These are phyloP conservation scores for Corylus avellana DNA, from an alignment of 306 rosid genomes.

Conservation along the genomic window DNA sequence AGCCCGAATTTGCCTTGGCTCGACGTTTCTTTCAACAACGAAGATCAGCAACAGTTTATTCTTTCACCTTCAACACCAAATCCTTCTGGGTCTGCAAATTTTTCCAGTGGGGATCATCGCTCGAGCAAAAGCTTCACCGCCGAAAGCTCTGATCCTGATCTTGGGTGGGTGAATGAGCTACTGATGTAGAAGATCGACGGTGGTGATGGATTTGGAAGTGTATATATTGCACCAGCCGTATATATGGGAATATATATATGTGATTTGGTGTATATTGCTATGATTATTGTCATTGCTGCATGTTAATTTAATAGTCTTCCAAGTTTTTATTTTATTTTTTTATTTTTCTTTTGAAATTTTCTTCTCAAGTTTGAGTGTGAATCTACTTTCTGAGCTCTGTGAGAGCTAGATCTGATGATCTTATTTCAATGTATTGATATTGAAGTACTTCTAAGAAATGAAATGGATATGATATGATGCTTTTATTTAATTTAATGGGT, in stretches of 20 bases:
- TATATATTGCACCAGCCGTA: constrained; percentile 45
- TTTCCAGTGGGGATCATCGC: constrained; percentile 12
- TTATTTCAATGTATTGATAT: not conserved
- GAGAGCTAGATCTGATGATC: constrained; percentile 1
- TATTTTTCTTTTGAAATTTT: constrained; percentile 15
- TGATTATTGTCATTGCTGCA: not conserved
- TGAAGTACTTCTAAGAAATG: not conserved
- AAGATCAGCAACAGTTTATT: constrained; percentile 49
- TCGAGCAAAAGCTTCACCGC: constrained; percentile 11
- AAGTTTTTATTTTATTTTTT: constrained; percentile 32
- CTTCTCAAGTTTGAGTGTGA: not conserved
- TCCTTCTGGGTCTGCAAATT: constrained; percentile 26
- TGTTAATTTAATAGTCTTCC: constrained; percentile 12
- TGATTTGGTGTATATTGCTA: constrained; percentile 36
- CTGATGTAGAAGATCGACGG: constrained; percentile 49
- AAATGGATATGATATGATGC: not conserved
- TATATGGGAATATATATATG: constrained; percentile 14
- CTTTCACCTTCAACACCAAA: constrained; percentile 56
- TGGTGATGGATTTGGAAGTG: constrained; percentile 32
- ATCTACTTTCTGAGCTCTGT: not conserved
- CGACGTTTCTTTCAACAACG: constrained; percentile 40
- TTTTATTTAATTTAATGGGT: not conserved
- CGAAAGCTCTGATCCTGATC: constrained; percentile 52
- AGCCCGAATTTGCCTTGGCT: constrained; percentile 44
- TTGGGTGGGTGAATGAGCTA: constrained; percentile 91